Conservation (phyloP, 139 green algal genomes). For the Medakamo hakoo region DNA sequence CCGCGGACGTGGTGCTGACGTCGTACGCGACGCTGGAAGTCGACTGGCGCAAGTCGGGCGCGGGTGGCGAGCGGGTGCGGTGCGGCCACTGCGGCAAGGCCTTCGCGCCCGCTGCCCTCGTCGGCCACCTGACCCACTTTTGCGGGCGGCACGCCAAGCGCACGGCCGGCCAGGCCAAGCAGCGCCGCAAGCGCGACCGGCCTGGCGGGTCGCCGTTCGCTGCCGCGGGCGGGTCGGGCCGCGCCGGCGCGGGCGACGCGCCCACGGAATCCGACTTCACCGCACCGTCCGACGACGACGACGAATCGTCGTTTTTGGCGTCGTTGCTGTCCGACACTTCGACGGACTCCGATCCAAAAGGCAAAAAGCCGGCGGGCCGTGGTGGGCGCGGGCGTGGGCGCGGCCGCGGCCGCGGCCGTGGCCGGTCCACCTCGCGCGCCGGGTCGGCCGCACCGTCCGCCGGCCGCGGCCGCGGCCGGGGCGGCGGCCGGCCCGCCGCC, state of each 20-base stretch:
- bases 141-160: slow-evolving; percentile 76
- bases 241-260: too few relatives aligned
- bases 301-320: not conserved
- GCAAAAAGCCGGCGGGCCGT: too few relatives aligned
- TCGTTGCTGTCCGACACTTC: too few relatives aligned
- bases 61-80: slow-evolving; percentile 20
- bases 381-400: too few relatives aligned
- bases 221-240: not conserved
- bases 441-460: too few relatives aligned
- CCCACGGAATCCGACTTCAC: too few relatives aligned
- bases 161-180: slow-evolving; percentile 56
- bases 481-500: too few relatives aligned
- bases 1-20: slow-evolving; percentile 76
- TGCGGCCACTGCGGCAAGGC: slow-evolving; percentile 73
- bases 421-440: too few relatives aligned
- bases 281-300: not conserved
- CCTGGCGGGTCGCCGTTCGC: not conserved
- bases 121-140: slow-evolving; percentile 70
- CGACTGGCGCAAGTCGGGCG: slow-evolving; percentile 40
- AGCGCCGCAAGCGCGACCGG: slow-evolving; percentile 53
- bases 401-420: too few relatives aligned
- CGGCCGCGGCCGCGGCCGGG: too few relatives aligned
- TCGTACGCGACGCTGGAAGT: slow-evolving; percentile 81
- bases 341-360: too few relatives aligned
- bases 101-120: slow-evolving; percentile 59